Percentiles rank a stretch among this genome's conserved stretches.
phyloP scores from a whole-genome alignment of 352 stramenopile genomes.

The Globisporangium mamillatum region DNA sequence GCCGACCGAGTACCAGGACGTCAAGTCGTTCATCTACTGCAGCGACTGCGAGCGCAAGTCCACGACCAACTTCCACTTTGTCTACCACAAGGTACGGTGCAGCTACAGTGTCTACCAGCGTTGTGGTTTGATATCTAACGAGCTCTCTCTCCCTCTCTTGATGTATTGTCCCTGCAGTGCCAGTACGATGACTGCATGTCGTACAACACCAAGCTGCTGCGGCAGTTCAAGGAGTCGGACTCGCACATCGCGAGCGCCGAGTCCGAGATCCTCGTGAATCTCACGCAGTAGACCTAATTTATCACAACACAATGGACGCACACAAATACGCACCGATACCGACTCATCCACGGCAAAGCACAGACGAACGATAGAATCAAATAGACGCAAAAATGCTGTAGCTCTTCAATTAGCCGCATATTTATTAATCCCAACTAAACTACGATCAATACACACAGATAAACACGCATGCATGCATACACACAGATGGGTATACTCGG shows the following conservation, averaged over 20 bases:
- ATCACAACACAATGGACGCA: neutral
- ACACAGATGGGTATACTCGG: neutral
- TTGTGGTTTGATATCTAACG: neutral
- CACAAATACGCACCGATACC: neutral
- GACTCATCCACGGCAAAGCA: neutral
- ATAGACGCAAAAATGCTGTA: neutral
- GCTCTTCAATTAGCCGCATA: slow-evolving; percentile 1
- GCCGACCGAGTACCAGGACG: slow-evolving; percentile 71
- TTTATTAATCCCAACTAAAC: slow-evolving; percentile 9
- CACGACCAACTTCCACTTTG: slow-evolving; percentile 79
- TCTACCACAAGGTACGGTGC: slow-evolving; percentile 77
- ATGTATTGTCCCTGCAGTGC: slow-evolving; percentile 33
- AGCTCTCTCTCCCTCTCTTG: neutral
- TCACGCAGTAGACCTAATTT: slow-evolving; percentile 24
- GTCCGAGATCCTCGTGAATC: slow-evolving; percentile 31
- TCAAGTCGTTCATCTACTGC: slow-evolving; percentile 78
- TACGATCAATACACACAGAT: neutral
- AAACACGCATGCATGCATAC: neutral
- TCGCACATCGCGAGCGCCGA: slow-evolving; percentile 32
- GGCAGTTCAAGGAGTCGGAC: slow-evolving; percentile 61
- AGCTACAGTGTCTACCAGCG: neutral
- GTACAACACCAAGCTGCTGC: slow-evolving; percentile 85
- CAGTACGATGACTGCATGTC: slow-evolving; percentile 75
- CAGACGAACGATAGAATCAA: neutral
- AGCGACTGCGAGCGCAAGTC: slow-evolving; percentile 86